Evolutionary conservation across 306 rosid genomes (phyloP).

Genomic region (Vigna hirtella): DNA sequence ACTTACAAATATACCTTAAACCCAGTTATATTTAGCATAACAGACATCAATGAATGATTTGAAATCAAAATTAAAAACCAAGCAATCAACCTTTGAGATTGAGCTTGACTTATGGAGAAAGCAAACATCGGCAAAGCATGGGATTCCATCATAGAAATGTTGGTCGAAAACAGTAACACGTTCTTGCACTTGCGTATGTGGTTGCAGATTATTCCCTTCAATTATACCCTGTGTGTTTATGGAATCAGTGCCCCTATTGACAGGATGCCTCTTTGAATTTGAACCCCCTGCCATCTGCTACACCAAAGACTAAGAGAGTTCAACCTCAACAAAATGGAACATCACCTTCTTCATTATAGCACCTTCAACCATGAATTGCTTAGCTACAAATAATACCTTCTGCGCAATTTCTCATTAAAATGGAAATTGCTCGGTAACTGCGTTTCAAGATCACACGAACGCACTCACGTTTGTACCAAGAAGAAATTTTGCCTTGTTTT

Average conservation of each 20-base stretch:
- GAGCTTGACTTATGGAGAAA: constrained; percentile 55
- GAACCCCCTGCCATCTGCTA: constrained; percentile 35
- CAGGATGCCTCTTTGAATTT: constrained; percentile 20
- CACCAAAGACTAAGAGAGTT: neutral
- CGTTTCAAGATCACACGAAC: no score
- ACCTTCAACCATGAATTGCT: neutral
- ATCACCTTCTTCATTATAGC: neutral
- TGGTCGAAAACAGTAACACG: constrained; percentile 35
- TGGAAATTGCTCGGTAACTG: no score
- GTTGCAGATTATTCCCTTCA: neutral
- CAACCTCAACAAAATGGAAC: no score
- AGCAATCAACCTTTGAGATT: constrained; percentile 8
- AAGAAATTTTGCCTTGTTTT: no score
- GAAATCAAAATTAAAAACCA: neutral
- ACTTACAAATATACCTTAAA: constrained; percentile 5
- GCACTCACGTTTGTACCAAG: no score
- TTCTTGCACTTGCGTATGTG: neutral
- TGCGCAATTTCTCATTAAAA: no score
- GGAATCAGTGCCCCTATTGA: neutral
- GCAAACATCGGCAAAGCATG: constrained; percentile 51
- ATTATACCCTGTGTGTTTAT: neutral
- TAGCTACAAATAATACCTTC: neutral
- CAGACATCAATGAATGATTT: neutral
- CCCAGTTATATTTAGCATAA: neutral
- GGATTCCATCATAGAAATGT: constrained; percentile 80